A percentile compares a stretch with the other conserved stretches of the same genome.
These are phyloP conservation scores for Ophiocordyceps camponoti-leonardi DNA, from an alignment of 2,329 filamentous ascomycete genomes.

Conservation along the genomic window DNA sequence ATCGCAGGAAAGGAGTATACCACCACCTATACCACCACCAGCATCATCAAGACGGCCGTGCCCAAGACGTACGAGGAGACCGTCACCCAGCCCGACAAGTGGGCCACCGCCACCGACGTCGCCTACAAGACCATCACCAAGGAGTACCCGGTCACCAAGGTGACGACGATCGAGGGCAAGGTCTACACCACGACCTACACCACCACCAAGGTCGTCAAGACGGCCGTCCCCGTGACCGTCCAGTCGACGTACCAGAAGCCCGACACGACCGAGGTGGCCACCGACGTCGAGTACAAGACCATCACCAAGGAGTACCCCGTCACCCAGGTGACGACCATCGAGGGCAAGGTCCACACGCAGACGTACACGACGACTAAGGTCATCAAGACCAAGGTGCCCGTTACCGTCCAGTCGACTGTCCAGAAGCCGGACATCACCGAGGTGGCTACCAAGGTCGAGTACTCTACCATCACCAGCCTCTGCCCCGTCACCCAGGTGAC, in stretches of 20 bases:
- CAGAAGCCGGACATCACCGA: slow-evolving; percentile 14
- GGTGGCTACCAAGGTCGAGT: slow-evolving; percentile 16
- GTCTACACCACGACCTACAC: slow-evolving; percentile 8
- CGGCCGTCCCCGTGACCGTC: slow-evolving; percentile 12
- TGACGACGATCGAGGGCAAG: slow-evolving; percentile 12
- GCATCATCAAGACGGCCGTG: slow-evolving; percentile 10
- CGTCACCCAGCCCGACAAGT: slow-evolving; percentile 14
- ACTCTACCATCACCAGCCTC: slow-evolving; percentile 23
- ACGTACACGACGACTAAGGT: slow-evolving; percentile 9
- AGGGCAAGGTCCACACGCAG: slow-evolving; percentile 4
- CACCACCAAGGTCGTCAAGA: slow-evolving; percentile 9
- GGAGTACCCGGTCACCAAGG: slow-evolving; percentile 22
- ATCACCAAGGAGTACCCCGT: slow-evolving; percentile 25
- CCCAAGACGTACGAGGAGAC: slow-evolving; percentile 13
- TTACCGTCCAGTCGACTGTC: slow-evolving; percentile 13
- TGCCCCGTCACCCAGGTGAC: slow-evolving; percentile 27
- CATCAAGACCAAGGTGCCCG: slow-evolving; percentile 11
- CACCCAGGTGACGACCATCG: slow-evolving; percentile 15
- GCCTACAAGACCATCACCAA: slow-evolving; percentile 22
- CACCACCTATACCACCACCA: slow-evolving; percentile 8
- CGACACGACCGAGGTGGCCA: slow-evolving; percentile 15
- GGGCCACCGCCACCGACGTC: slow-evolving; percentile 14
- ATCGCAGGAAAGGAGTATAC: slow-evolving; percentile 7
- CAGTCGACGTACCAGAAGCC: slow-evolving; percentile 13
- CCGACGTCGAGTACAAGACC: slow-evolving; percentile 20